Evolutionary conservation across 2,329 filamentous ascomycete genomes (phyloP).

Genomic region (Epichloe hybrida): DNA sequence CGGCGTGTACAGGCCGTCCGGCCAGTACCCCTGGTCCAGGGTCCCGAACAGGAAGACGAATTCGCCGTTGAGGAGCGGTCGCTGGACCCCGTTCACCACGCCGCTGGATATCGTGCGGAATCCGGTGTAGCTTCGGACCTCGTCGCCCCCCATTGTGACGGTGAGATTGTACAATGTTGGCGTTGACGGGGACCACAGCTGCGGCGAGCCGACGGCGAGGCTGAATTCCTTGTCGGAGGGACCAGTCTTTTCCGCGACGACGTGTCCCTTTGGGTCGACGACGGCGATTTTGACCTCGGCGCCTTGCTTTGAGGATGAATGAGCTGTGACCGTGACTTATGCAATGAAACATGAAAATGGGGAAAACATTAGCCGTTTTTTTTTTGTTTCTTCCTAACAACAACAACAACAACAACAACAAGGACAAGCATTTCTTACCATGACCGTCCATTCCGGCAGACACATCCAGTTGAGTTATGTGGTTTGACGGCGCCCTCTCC

Average conservation of each 20-base stretch:
- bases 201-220: slow-evolving; percentile 39
- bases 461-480: slow-evolving; percentile 47
- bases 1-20: slow-evolving; percentile 52
- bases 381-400: too few species aligned
- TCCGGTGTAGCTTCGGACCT: slow-evolving; percentile 51
- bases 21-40: slow-evolving; percentile 60
- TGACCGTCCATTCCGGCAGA: slow-evolving; percentile 41
- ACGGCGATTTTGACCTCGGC: slow-evolving; percentile 24
- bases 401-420: background rate
- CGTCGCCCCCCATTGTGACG: slow-evolving; percentile 37
- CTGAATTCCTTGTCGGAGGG: slow-evolving; percentile 36
- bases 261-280: slow-evolving; percentile 21
- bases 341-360: background rate
- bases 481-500: slow-evolving; percentile 42
- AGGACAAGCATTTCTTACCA: slow-evolving; percentile 20
- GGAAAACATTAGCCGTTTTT: background rate
- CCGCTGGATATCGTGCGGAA: slow-evolving; percentile 51
- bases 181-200: slow-evolving; percentile 51
- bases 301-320: slow-evolving; percentile 25
- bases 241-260: slow-evolving; percentile 30
- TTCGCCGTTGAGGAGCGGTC: slow-evolving; percentile 54
- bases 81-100: slow-evolving; percentile 40
- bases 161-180: slow-evolving; percentile 53
- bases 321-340: slow-evolving; percentile 44
- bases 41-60: slow-evolving; percentile 56